A percentile compares a stretch with the other conserved stretches of the same genome.
Evolutionary conservation across 23 red algal genomes (phyloP).

Genomic region (Agarophyton chilense): DNA sequence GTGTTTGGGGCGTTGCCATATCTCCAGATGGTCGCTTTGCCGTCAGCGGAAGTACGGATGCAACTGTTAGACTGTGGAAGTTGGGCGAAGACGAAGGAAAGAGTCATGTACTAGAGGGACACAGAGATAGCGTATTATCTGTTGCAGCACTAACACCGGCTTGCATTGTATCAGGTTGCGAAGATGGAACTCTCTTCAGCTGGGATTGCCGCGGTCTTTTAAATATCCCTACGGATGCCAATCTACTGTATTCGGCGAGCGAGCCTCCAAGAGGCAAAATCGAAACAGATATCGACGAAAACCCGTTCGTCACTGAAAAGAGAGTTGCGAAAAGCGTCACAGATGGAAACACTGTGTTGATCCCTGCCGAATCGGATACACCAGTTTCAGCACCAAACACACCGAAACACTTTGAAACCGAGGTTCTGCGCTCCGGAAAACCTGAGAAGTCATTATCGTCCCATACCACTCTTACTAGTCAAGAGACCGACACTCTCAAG

Average conservation of each 20-base stretch:
- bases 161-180: constrained; percentile 51
- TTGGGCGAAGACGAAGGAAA: constrained; percentile 43
- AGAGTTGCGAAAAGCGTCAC: background rate
- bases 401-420: constrained; percentile 10
- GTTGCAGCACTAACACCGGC: constrained; percentile 42
- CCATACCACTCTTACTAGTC: background rate
- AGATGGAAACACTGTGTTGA: background rate
- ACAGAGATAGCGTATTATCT: constrained; percentile 62
- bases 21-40: constrained; percentile 61
- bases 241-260: background rate
- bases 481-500: constrained; percentile 36
- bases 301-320: background rate
- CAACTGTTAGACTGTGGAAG: constrained; percentile 75
- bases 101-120: constrained; percentile 50
- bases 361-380: background rate
- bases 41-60: constrained; percentile 67
- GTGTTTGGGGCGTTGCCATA: constrained; percentile 76
- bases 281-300: background rate
- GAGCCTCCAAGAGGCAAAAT: background rate
- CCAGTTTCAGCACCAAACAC: background rate
- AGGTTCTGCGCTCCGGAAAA: background rate
- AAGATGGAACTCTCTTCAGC: constrained; percentile 61
- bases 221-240: background rate
- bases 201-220: constrained; percentile 38
- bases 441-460: background rate